Evolutionary conservation across 805 yeast species (phyloP).

Genomic region (Yarrowia deformans): DNA sequence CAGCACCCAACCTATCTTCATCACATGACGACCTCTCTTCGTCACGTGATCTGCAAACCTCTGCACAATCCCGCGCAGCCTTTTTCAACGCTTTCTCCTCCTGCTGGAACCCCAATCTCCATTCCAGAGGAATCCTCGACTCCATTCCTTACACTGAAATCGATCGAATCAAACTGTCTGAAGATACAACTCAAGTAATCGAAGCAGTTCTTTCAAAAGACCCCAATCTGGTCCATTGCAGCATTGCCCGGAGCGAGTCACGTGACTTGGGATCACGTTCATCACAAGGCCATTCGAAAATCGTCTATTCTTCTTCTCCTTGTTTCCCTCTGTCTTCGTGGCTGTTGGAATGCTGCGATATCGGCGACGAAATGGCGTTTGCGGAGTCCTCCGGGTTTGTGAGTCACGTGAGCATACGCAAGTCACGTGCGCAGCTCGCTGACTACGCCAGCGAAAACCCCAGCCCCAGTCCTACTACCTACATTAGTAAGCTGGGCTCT

Average conservation of each 20-base stretch:
- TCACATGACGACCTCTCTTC: no score
- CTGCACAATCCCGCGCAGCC: neutral
- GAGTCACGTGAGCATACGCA: conserved; percentile 24
- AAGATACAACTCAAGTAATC: conserved; percentile 41
- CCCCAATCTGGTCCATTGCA: conserved; percentile 8
- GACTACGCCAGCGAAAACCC: conserved; percentile 18
- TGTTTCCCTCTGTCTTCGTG: neutral
- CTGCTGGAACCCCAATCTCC: conserved; percentile 43
- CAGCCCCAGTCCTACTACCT: conserved; percentile 1
- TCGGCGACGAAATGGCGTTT: conserved; percentile 24
- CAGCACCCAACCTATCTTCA: no score
- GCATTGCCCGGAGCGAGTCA: conserved; percentile 10
- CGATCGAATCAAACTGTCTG: conserved; percentile 42
- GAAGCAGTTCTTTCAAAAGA: conserved; percentile 24
- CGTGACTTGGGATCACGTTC: conserved; percentile 1
- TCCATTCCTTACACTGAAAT: conserved; percentile 41
- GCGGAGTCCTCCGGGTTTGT: conserved; percentile 26
- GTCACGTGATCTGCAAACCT: no score
- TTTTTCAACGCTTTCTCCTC: conserved; percentile 45
- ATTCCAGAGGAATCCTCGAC: conserved; percentile 41
- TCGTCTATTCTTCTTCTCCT: conserved; percentile 20
- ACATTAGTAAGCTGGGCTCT: conserved; percentile 12
- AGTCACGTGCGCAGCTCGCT: conserved; percentile 13
- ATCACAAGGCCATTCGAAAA: neutral
- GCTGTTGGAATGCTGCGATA: conserved; percentile 34